These are phyloP conservation scores for Mycena galericulata DNA, from an alignment of 768 basidiomycete genomes.

Conservation along the genomic window DNA sequence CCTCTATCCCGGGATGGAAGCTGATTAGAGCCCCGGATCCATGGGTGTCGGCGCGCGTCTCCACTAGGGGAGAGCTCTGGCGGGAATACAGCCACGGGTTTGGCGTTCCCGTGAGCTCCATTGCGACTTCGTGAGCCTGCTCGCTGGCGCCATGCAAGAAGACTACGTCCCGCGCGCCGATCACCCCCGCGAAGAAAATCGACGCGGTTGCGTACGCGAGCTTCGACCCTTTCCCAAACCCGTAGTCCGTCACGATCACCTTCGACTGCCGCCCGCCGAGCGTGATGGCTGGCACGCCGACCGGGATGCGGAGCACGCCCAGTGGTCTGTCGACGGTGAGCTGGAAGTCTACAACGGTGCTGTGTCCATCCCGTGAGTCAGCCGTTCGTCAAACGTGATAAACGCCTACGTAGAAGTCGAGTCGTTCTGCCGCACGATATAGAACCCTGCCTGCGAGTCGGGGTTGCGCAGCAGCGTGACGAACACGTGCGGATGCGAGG, in stretches of 20 bases:
- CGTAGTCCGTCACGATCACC: slow-evolving; percentile 76
- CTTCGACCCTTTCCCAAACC: slow-evolving; percentile 76
- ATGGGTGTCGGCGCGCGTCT: too few relatives aligned
- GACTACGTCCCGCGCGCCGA: slow-evolving; percentile 71
- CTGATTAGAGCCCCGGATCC: slow-evolving; percentile 63
- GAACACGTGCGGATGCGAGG: slow-evolving; percentile 61
- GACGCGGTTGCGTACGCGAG: slow-evolving; percentile 79
- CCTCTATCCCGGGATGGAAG: slow-evolving; percentile 67
- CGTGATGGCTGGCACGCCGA: slow-evolving; percentile 62
- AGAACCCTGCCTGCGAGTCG: slow-evolving; percentile 74
- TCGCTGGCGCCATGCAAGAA: slow-evolving; percentile 68
- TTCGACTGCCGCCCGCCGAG: slow-evolving; percentile 82
- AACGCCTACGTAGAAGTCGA: slow-evolving; percentile 73
- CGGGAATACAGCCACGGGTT: slow-evolving; percentile 45
- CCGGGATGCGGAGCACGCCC: slow-evolving; percentile 68
- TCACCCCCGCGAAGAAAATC: slow-evolving; percentile 73
- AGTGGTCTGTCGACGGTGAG: slow-evolving; percentile 66
- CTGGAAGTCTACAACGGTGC: slow-evolving; percentile 65
- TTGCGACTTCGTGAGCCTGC: slow-evolving; percentile 66
- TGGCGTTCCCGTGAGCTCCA: slow-evolving; percentile 60
- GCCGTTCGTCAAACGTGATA: neutral
- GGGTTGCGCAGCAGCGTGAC: slow-evolving; percentile 77
- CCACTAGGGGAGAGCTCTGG: too few relatives aligned
- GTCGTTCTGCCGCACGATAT: slow-evolving; percentile 74
- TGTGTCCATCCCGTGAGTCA: slow-evolving; percentile 35